phyloP scores from a whole-genome alignment of 352 stramenopile species.

The Phytopythium litorale region DNA sequence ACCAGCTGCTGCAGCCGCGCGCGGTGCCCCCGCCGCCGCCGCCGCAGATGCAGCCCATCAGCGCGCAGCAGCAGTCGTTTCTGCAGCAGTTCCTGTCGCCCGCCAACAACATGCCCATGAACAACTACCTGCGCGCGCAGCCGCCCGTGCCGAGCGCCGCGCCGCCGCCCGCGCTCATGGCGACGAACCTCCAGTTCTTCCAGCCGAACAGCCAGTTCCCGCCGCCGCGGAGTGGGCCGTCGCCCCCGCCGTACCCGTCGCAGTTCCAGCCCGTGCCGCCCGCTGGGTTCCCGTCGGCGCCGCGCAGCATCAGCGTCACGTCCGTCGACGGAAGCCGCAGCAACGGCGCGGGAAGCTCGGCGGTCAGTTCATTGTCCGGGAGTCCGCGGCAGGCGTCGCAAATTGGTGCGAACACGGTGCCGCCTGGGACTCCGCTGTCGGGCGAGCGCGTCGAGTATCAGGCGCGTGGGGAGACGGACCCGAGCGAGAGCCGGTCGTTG shows the following conservation, averaged over 20 bases:
- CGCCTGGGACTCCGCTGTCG: conserved; percentile 42
- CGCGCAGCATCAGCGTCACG: conserved; percentile 28
- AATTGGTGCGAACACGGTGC: conserved; percentile 14
- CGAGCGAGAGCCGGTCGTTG: conserved; percentile 49
- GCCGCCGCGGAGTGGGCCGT: conserved; percentile 18
- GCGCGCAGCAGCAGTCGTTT: conserved; percentile 41
- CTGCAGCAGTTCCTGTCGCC: conserved; percentile 55
- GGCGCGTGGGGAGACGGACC: conserved; percentile 26
- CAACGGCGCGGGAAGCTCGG: conserved; percentile 33
- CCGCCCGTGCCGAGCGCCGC: conserved; percentile 21
- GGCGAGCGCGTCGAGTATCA: conserved; percentile 58
- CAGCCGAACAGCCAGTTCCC: conserved; percentile 21
- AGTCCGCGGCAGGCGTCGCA: conserved; percentile 29
- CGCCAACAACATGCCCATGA: conserved; percentile 24
- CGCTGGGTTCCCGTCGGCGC: conserved; percentile 25
- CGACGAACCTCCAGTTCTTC: conserved; percentile 23
- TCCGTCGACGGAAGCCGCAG: conserved; percentile 33
- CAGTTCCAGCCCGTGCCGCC: conserved; percentile 40
- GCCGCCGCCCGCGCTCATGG: conserved; percentile 20
- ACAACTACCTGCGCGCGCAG: conserved; percentile 23
- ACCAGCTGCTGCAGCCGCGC: conserved; percentile 60
- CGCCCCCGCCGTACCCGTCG: conserved; percentile 21
- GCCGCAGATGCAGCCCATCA: conserved; percentile 23
- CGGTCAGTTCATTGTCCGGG: conserved; percentile 35
- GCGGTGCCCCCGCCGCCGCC: conserved; percentile 24